Conservation (phyloP, 2,329 filamentous ascomycete genomes). For the Anthostomella pinea region DNA sequence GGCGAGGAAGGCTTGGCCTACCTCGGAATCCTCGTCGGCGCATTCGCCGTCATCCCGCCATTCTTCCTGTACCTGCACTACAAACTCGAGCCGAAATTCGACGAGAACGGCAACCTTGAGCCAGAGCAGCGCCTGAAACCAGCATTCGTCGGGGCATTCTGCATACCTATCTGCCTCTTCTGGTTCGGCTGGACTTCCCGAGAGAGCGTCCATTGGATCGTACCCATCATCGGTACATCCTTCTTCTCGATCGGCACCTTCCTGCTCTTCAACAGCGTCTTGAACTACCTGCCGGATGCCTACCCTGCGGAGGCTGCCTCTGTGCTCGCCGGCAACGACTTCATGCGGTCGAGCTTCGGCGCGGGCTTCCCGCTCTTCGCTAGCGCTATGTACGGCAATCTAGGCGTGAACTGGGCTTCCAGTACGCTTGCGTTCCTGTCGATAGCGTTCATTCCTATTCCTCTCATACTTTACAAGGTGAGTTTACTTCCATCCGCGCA, state of each 20-base stretch:
- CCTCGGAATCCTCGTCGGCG: conserved; percentile 45
- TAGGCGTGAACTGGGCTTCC: conserved; percentile 24
- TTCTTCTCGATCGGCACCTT: conserved; percentile 37
- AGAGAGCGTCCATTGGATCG: conserved; percentile 51
- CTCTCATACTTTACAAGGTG: too few relatives aligned
- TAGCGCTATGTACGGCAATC: conserved; percentile 16
- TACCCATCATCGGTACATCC: conserved; percentile 49
- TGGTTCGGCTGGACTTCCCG: conserved; percentile 58
- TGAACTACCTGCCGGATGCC: conserved; percentile 24
- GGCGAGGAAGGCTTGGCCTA: conserved; percentile 48
- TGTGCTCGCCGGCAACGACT: conserved; percentile 23
- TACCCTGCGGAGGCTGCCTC: conserved; percentile 22
- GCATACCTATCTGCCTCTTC: conserved; percentile 53
- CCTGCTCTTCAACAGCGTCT: conserved; percentile 25
- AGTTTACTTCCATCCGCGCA: too few relatives aligned
- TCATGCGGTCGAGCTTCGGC: conserved; percentile 20
- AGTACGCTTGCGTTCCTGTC: too few relatives aligned
- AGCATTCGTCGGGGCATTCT: conserved; percentile 53
- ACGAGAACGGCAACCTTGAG: conserved; percentile 53
- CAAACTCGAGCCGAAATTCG: conserved; percentile 60
- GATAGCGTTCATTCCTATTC: conserved; percentile 22
- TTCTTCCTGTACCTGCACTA: conserved; percentile 64
- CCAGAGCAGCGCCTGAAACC: conserved; percentile 66
- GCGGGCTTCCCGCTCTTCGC: conserved; percentile 26
- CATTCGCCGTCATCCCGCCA: conserved; percentile 47